These are phyloP conservation scores for Avena insularis DNA, from an alignment of 176 grass and related monocot genomes.

Conservation along the genomic window DNA sequence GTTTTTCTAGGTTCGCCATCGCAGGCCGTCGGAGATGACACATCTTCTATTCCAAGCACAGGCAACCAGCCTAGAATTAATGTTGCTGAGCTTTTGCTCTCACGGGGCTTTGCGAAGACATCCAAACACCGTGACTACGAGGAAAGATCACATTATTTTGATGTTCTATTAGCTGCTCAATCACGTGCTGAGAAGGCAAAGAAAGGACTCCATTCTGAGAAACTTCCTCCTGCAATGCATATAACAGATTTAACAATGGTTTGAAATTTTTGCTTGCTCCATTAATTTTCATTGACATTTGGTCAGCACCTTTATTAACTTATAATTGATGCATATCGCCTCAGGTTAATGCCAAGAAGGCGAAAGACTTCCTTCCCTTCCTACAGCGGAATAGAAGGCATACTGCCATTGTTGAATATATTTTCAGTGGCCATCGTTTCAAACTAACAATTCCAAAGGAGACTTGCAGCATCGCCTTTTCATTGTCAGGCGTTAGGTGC, in stretches of 20 bases:
- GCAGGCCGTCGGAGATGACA: slow-evolving; percentile 68
- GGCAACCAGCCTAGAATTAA: slow-evolving; percentile 62
- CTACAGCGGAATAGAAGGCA: slow-evolving; percentile 82
- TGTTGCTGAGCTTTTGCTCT: slow-evolving; percentile 85
- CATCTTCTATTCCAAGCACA: slow-evolving; percentile 49
- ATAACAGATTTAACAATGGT: slow-evolving; percentile 90
- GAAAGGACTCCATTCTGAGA: slow-evolving; percentile 86
- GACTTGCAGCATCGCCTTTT: slow-evolving; percentile 96
- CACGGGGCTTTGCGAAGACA: slow-evolving; percentile 74
- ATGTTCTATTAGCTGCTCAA: slow-evolving; percentile 85
- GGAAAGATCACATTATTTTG: slow-evolving; percentile 92
- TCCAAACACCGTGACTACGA: slow-evolving; percentile 94
- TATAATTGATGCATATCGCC: not conserved
- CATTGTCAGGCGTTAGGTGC: slow-evolving; percentile 93
- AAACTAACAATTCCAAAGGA: slow-evolving; percentile 97
- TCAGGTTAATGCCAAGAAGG: slow-evolving; percentile 86
- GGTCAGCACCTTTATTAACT: slow-evolving; percentile 3
- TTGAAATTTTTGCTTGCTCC: slow-evolving; percentile 11
- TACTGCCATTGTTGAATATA: slow-evolving; percentile 90
- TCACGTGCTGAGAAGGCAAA: slow-evolving; percentile 89
- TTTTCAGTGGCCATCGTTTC: slow-evolving; percentile 96
- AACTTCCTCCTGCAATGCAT: slow-evolving; percentile 83
- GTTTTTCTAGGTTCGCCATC: slow-evolving; percentile 71
- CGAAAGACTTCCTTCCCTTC: slow-evolving; percentile 95
- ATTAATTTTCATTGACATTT: not conserved